Base-by-base conservation (phyloP, 2,329 filamentous ascomycete species). In the Annulohypoxylon truncatum region DNA sequence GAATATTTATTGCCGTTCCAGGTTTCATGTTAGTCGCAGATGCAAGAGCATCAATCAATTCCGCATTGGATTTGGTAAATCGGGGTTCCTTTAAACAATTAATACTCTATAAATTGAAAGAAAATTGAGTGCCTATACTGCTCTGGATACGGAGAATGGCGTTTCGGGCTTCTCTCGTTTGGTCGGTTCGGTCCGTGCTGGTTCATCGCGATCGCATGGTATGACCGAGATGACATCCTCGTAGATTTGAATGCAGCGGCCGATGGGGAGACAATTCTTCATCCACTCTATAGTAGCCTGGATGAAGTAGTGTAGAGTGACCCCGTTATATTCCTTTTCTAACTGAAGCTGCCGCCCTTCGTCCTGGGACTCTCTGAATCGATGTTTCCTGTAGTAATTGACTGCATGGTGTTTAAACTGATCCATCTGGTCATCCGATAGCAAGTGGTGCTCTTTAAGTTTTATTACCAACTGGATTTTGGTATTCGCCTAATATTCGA, bases 41-140 rank as follows among this genome's bases (percentile, higher is more conserved):
- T 29, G 38, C 59, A 26, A 70, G 62, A 15, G 15, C 22, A 15
- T 70, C 61, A 26, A 70, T 64, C 2, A 70, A 24, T 13, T 70
- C 28, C n/a, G 59, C 62, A 28, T 68, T 70, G 9, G 65, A 64
- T 46, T 68, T 70, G 13, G 18, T 13, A 33, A 55, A 61, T 8
- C 24, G 26, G 1, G 51, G 53, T 5, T 55, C 20, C 64, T 70
- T 52, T 8, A 0, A 7, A 7, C 15, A 60, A 44, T 61, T 26
- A 64, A 38, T n/a, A 51, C 6, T 60, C 10, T 7, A 22, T 28
- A 1, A 10, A 10, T 10, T 24, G 3, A 26, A 33, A 10, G 22
- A 20, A 29, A 40, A 20, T 18, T 22, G 22, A 9, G 12, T 4
- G 4, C 13, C 4, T 28, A 33, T 69, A 69, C 67, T 2, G 60